These are phyloP conservation scores for Trichoderma sp. DNA, from an alignment of 2,329 filamentous ascomycete species.

Conservation along the genomic window DNA sequence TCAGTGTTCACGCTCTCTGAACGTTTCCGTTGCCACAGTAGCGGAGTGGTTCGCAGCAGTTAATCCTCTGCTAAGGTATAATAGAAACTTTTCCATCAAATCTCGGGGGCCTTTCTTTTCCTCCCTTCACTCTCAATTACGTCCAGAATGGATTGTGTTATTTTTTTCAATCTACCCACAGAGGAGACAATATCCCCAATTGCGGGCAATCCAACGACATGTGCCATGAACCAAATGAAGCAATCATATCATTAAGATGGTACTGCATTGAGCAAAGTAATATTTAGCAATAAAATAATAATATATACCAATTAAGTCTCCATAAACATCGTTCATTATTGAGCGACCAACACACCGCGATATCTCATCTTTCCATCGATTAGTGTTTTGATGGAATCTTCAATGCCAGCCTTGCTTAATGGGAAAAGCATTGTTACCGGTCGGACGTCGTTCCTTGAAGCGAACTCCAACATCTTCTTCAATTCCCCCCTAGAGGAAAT, in stretches of 20 bases:
- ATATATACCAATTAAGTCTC: neutral
- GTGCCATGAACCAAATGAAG: neutral
- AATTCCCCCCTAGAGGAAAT: neutral
- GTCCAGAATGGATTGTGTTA: no score
- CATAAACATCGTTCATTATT: neutral
- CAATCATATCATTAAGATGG: neutral
- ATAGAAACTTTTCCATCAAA: no score
- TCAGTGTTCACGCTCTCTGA: no score
- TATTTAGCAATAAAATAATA: neutral
- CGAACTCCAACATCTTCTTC: neutral
- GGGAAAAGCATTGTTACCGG: neutral
- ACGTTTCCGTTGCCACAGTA: no score
- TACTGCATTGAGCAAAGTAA: neutral
- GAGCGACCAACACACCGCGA: neutral
- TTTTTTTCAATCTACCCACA: no score
- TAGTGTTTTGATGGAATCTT: neutral
- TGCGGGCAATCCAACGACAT: neutral
- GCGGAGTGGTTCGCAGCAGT: no score
- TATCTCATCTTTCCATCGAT: neutral
- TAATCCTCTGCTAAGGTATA: no score
- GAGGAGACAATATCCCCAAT: neutral
- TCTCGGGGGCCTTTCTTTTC: no score
- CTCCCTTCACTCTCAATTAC: no score
- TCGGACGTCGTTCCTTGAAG: neutral
- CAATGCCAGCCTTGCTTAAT: neutral